Evolutionary conservation across 148 eudicot genomes (phyloP).

Genomic region (Heliamphora exappendiculata): DNA sequence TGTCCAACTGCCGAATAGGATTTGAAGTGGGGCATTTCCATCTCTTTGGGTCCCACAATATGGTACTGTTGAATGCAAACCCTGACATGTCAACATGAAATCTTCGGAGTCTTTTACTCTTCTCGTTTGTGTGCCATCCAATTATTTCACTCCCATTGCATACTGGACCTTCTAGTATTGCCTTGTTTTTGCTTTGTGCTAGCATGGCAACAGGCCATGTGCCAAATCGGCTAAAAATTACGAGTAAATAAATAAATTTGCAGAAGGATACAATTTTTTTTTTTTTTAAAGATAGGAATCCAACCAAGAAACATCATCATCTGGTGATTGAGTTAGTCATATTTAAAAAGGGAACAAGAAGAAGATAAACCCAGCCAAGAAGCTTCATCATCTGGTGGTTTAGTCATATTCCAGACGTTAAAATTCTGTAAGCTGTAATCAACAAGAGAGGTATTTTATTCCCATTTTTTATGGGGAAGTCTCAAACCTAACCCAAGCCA

Average conservation of each 20-base stretch:
- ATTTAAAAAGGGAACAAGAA: neutral
- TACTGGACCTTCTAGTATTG: constrained; percentile 84
- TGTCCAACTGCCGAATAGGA: constrained; percentile 76
- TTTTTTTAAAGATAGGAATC: too few relatives aligned
- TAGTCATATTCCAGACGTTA: neutral
- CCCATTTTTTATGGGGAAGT: neutral
- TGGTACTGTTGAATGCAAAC: constrained; percentile 96
- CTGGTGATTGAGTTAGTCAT: too few relatives aligned
- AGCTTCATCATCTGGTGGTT: too few relatives aligned
- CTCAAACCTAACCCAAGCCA: neutral
- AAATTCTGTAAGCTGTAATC: neutral
- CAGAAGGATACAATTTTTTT: neutral
- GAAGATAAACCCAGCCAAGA: neutral
- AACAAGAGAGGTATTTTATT: too few relatives aligned
- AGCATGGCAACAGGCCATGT: constrained; percentile 99
- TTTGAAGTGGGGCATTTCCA: constrained; percentile 65
- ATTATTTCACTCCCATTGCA: constrained; percentile 74
- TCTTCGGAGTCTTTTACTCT: constrained; percentile 84
- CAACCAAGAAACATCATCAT: neutral
- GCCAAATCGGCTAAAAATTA: constrained; percentile 73
- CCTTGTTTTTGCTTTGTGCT: constrained; percentile 77
- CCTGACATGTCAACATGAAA: constrained; percentile 99
- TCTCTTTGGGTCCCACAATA: constrained; percentile 89
- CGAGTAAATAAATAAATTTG: neutral
- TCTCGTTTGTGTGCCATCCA: constrained; percentile 99